A percentile compares a stretch with the other conserved stretches of the same genome.
Evolutionary conservation across 2,329 filamentous ascomycete species (phyloP).

Genomic region (Monilinia fructigena): DNA sequence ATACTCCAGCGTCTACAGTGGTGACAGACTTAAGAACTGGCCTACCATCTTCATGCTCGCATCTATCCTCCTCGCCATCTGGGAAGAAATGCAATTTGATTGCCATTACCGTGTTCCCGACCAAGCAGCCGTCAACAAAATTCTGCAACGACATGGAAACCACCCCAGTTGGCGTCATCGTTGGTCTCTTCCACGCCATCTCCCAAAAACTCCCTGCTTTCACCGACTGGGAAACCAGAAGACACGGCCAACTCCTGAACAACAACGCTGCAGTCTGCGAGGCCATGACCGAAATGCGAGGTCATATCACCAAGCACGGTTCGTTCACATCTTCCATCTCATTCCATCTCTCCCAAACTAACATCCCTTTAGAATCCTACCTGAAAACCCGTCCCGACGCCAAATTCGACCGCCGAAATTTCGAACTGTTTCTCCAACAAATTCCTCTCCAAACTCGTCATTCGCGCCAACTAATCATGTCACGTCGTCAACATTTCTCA

Average conservation of each 20-base stretch:
- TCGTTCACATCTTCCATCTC: slow-evolving; percentile 43
- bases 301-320: slow-evolving; percentile 93
- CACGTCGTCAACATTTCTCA: background rate
- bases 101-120: slow-evolving; percentile 94
- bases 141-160: slow-evolving; percentile 98
- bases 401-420: slow-evolving; percentile 87
- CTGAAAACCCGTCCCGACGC: slow-evolving; percentile 72
- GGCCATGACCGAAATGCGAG: slow-evolving; percentile 91
- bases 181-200: slow-evolving; percentile 95
- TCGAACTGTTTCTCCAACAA: slow-evolving; percentile 97
- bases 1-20: slow-evolving; percentile 97
- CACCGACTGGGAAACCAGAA: slow-evolving; percentile 88
- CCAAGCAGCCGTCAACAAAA: slow-evolving; percentile 80
- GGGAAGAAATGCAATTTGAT: slow-evolving; percentile 99
- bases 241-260: slow-evolving; percentile 86
- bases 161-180: slow-evolving; percentile 91
- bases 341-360: slow-evolving; percentile 41
- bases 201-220: slow-evolving; percentile 93
- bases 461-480: slow-evolving; percentile 73
- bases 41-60: slow-evolving; percentile 98
- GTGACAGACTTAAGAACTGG: slow-evolving; percentile 98
- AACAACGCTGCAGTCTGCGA: slow-evolving; percentile 92
- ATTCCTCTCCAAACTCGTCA: slow-evolving; percentile 93
- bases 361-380: slow-evolving; percentile 70
- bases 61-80: slow-evolving; percentile 87